A percentile compares a stretch with the other conserved stretches of the same genome.
Conservation (phyloP, 805 yeast species). For the Ogataea ramenticola region DNA sequence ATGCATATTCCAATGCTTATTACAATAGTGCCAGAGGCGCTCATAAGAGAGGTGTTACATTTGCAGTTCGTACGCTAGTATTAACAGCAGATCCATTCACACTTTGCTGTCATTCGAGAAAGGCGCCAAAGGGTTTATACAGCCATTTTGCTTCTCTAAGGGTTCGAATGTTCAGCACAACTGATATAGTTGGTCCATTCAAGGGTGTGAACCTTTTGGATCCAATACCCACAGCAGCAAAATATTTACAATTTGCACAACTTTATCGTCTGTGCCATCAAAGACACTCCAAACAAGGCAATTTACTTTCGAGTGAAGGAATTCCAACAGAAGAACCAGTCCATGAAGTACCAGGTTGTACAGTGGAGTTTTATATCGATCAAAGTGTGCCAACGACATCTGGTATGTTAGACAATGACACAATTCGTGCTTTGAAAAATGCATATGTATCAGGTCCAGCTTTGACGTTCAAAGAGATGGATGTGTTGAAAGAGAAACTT, state of each 20-base stretch:
- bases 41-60: not conserved
- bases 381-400: constrained; percentile 15
- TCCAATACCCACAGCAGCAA: not conserved
- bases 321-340: not conserved
- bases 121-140: constrained; percentile 16
- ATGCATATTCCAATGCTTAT: not conserved
- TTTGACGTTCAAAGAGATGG: constrained; percentile 36
- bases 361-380: constrained; percentile 49
- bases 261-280: not conserved
- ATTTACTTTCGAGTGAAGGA: too few relatives aligned
- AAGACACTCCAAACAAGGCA: too few relatives aligned
- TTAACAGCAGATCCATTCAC: not conserved
- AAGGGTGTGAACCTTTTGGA: constrained; percentile 40
- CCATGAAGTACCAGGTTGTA: constrained; percentile 30
- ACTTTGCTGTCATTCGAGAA: not conserved
- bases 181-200: constrained; percentile 32
- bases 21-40: not conserved
- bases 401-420: constrained; percentile 36
- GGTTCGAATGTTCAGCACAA: constrained; percentile 32
- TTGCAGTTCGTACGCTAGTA: not conserved
- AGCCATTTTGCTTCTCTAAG: constrained; percentile 28
- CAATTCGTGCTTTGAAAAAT: constrained; percentile 28
- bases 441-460: constrained; percentile 33
- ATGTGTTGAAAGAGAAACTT: constrained; percentile 39
- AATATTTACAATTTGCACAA: not conserved